Evolutionary conservation across 2,329 filamentous ascomycete species (phyloP), one percentile per base, ranked within the genome.

Genomic region (Fusarium ambrosium): DNA sequence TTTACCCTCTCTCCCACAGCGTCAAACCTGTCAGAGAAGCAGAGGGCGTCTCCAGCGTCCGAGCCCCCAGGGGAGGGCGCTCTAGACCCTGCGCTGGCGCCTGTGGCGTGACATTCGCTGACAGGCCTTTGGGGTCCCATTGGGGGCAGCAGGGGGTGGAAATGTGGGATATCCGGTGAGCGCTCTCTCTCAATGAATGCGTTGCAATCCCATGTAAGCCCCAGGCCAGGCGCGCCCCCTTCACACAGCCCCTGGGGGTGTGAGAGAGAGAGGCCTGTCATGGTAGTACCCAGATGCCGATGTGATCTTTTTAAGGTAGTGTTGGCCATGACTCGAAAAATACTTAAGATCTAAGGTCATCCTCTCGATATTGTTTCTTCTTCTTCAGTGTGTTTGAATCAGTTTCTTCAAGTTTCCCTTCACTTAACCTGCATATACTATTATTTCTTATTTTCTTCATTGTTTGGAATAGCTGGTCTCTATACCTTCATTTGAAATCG

Each of bases 131-230:
- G 24, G 45, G 45, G 48, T 13, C 16, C 22, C 22, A 51, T 51
- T 51, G 45, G 48, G 48, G 24, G 48, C 36, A 29, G 36, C 18
- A 22, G 56, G 29, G 29, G 29, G 29, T 32, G 10, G 27, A 18
- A 9, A 36, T 11, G 34, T 39, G 58, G 39, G 59, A 22, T 34
- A n/a, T 48, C 14, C 34, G 32, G 56, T 59, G 58, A 36, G 58
- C 18, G 16, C 16, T 41, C 22, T 36, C 34, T 10, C 34, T 14
- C 59, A 48, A 27, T 51, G 60, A 62, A 64, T 41, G 45, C 45
- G 62, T 56, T 29, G 61, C 61, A 56, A 22, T 22, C 34, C 62
- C 45, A 56, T 64, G 60, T 51, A 62, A 34, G 60, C 55, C 32
- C n/a, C n/a, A 11, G 18, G 32, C 32, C 32, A 34, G 27, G 27